Base-by-base conservation (phyloP, 2,329 filamentous ascomycete genomes). In the Mollisia scopiformis region DNA sequence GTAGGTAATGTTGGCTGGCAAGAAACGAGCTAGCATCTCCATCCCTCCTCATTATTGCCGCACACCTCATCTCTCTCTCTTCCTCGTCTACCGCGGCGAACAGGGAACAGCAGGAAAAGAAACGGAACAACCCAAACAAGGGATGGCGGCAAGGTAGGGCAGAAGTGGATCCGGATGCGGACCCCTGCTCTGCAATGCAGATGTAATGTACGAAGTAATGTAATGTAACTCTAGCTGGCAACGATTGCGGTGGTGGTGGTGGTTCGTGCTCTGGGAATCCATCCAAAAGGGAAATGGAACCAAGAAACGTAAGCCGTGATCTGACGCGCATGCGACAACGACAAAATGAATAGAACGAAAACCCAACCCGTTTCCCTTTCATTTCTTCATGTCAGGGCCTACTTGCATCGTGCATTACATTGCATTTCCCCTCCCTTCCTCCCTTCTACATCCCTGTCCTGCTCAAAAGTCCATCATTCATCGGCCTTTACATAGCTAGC, bases 241-340 rank as follows among this genome's bases (percentile, higher is more conserved):
- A 33, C 6, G 30, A 13, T 13, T 33, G 30, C 13, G 6, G 30
- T 6, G 13, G 30, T 6, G 13, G 30, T 33, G 6, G 30, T 33
- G 30, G 6, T 6, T 13, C 30, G 30, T 33, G 13, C 30, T 13
- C 6, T 33, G 30, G 6, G 6, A 6, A 33, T 6, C 13, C 6
- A 33, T 6, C 30, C 11, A 35, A 8, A 4, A 5, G 11, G 31
- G 31, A 35, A 35, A 14, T 35, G 7, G n/a, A n/a, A n/a, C n/a
- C n/a, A 35, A 35, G n/a, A 4, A 21, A 41, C 35, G 56, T 59
- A 19, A 59, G 57, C 57, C 30, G 57, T 59, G 50, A 59, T 54
- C 57, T 59, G 57, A 59, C 57, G 57, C 57, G 57, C 57, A 59
- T 59, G 37, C 10, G 37, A n/a, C 16, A 41, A 3, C 37, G 37